Conservation (phyloP, 2,329 filamentous ascomycete species). For the Nothomitra cinnamomea region DNA sequence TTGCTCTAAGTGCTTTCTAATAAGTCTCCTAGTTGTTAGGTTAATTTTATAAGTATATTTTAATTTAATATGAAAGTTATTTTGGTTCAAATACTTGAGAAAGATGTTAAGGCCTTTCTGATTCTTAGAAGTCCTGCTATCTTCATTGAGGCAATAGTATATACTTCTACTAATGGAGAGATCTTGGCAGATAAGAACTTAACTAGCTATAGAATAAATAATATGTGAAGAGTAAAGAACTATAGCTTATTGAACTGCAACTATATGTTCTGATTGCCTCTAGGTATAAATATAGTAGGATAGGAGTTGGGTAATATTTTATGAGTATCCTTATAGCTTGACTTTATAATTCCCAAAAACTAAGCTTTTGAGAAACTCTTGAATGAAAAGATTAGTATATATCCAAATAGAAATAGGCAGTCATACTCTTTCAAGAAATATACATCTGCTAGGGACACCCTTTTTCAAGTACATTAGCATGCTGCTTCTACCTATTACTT, state of each 20-base stretch:
- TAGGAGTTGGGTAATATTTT: no score
- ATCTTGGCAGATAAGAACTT: neutral
- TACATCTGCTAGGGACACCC: no score
- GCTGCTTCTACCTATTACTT: neutral
- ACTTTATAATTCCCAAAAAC: no score
- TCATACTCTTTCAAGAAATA: neutral
- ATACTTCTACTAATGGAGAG: neutral
- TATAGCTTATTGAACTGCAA: neutral
- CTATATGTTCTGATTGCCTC: neutral
- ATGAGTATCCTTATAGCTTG: no score
- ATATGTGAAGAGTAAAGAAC: neutral
- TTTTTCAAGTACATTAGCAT: neutral
- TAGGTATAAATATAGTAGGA: neutral
- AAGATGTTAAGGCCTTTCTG: neutral
- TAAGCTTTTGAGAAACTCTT: neutral
- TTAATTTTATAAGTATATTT: neutral
- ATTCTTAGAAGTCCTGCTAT: neutral
- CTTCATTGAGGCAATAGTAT: neutral
- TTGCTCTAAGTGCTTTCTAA: neutral
- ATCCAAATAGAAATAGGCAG: neutral
- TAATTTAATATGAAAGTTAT: neutral
- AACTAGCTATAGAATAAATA: neutral
- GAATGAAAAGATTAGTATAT: neutral
- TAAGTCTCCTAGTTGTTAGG: neutral
- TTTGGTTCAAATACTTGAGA: neutral